Base-by-base conservation (phyloP, 2,329 filamentous ascomycete genomes). In the Fusarium vanettenii region DNA sequence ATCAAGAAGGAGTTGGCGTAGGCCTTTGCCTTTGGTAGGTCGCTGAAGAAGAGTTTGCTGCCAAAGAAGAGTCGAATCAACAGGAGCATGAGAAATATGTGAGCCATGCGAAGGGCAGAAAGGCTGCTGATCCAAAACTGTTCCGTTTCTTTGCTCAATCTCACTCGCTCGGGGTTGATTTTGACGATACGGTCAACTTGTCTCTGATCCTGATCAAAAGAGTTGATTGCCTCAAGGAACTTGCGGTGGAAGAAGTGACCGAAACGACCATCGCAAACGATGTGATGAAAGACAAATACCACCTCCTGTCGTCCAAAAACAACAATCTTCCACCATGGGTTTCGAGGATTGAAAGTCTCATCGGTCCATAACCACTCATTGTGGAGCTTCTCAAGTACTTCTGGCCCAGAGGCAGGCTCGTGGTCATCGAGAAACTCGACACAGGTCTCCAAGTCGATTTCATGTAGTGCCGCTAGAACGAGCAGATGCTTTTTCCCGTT, bases 211-310 rank as follows among this genome's bases (percentile, higher is more conserved):
- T 45, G 29, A 14, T 61, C 25, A 16, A 60, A 60, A 0, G 65
- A 60, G 22, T 76, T 70, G 13, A 77, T 45, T 0, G 61, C 70
- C 2, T 60, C 25, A 2, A 76, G 67, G 29, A 77, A 70, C 9
- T 73, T 37, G 11, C 37, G 48, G 16, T 77, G 70, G 22, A 77
- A 76, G 0, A 61, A 31, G 6, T 68, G 56, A 0, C 69, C 69
- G 5, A 68, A 75, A 4, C 70, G 65, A 5, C 75, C 75, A 2
- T 77, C 75, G 6, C 70, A 64, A 2, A 76, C 13, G 1, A 70
- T n/a, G 27, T 77, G 72, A 33, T 77, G 75, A 16, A 69, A 75
- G 20, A 77, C 67, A 45, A 77, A 76, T 8, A 55, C 16, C 0
- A 77, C 35, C 4, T 76, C 66, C 2, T 50, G 65, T 9, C 72